A percentile compares a stretch with the other conserved stretches of the same genome.
These are phyloP conservation scores for Albatrellus sp. DNA, from an alignment of 1,284 basidiomycete genomes.

Conservation along the genomic window DNA sequence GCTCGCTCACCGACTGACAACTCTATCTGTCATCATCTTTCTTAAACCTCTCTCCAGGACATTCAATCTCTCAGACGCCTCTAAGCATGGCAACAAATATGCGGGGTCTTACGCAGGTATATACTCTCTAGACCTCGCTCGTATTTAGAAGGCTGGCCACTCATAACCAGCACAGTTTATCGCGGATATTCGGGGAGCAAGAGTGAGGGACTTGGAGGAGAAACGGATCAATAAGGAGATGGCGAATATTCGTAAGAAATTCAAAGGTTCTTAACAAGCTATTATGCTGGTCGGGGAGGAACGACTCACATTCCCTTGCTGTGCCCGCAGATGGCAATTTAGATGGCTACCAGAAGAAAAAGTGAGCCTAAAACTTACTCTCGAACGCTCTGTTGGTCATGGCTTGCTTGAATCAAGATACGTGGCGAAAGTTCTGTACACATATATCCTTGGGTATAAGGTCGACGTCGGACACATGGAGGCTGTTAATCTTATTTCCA, in stretches of 20 bases:
- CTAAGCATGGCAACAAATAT: constrained; percentile 68
- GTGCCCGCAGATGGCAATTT: constrained; percentile 76
- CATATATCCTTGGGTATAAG: constrained; percentile 97
- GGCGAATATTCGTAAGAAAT: constrained; percentile 98
- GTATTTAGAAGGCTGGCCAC: not conserved
- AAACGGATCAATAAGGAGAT: constrained; percentile 99
- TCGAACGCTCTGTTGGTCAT: constrained; percentile 1
- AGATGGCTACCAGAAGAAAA: constrained; percentile 98
- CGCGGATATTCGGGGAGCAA: constrained; percentile 89
- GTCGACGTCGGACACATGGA: constrained; percentile 99
- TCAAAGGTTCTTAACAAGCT: constrained; percentile 59
- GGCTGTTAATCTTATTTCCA: constrained; percentile 95
- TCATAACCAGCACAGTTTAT: constrained; percentile 67
- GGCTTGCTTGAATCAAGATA: constrained; percentile 39
- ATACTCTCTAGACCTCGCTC: not conserved
- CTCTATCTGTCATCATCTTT: not conserved
- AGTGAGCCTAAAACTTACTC: constrained; percentile 38
- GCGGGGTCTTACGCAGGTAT: constrained; percentile 83
- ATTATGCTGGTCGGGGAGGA: not conserved
- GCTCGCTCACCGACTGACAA: too few species aligned
- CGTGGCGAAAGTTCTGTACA: constrained; percentile 96
- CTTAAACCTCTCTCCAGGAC: not conserved
- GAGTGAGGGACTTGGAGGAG: constrained; percentile 85
- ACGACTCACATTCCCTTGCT: constrained; percentile 1
- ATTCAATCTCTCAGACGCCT: not conserved